Conservation (phyloP, 1,139 yeast species). For the Magnusiomyces magnusii region DNA sequence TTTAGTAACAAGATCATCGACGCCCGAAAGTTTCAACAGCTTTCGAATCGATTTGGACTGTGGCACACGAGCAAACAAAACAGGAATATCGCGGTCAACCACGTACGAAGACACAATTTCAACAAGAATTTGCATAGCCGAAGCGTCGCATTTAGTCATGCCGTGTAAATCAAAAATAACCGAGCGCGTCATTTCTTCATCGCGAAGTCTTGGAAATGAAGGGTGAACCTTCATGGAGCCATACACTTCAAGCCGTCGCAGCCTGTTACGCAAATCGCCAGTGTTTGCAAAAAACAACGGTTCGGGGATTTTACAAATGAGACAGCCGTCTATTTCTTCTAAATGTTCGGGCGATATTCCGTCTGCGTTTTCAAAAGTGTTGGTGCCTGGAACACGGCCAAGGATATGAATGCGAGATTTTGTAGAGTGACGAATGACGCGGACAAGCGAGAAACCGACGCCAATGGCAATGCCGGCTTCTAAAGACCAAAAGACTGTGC, state of each 20-base stretch:
- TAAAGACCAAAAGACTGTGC: conserved; percentile 75
- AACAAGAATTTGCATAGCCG: conserved; percentile 69
- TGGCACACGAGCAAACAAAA: conserved; percentile 61
- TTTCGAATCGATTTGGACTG: conserved; percentile 35
- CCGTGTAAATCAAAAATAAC: conserved; percentile 81
- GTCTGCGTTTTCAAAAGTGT: conserved; percentile 73
- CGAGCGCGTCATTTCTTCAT: conserved; percentile 49
- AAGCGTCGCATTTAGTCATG: conserved; percentile 79
- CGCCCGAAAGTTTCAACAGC: conserved; percentile 36
- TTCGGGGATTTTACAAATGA: conserved; percentile 83
- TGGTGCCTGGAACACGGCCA: conserved; percentile 74
- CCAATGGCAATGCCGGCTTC: conserved; percentile 90
- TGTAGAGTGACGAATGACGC: conserved; percentile 81
- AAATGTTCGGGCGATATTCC: conserved; percentile 28
- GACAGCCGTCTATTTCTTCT: conserved; percentile 77
- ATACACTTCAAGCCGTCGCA: conserved; percentile 71
- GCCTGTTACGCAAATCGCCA: conserved; percentile 67
- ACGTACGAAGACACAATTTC: conserved; percentile 51
- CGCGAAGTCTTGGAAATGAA: conserved; percentile 53
- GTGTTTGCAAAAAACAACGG: conserved; percentile 90
- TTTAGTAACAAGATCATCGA: conserved; percentile 27
- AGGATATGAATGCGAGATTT: conserved; percentile 83
- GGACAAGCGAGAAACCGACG: conserved; percentile 64
- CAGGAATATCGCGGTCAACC: conserved; percentile 45
- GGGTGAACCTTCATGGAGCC: conserved; percentile 86